Evolutionary conservation across 2,329 filamentous ascomycete species (phyloP).

Genomic region (Alternaria triticina): DNA sequence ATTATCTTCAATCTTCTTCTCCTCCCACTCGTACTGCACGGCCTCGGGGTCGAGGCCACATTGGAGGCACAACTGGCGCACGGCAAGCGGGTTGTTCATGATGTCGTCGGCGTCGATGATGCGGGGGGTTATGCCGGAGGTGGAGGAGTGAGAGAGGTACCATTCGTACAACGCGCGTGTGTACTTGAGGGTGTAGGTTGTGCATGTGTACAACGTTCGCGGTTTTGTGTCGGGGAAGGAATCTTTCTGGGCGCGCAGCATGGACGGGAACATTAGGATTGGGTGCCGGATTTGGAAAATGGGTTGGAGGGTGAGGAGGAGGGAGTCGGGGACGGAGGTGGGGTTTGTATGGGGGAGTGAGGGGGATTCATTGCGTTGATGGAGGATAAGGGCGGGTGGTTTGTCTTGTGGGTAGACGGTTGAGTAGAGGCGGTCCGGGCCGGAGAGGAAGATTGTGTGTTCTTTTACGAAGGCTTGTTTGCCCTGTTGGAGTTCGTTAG

Average conservation of each 20-base stretch:
- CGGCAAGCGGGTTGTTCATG: conserved; percentile 13
- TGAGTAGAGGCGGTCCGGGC: conserved; percentile 15
- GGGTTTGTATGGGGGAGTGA: conserved; percentile 22
- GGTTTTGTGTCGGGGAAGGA: background rate
- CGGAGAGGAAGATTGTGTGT: conserved; percentile 12
- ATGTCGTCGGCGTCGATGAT: conserved; percentile 28
- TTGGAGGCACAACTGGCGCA: conserved; percentile 14
- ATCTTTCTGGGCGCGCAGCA: conserved; percentile 14
- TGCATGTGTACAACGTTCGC: background rate
- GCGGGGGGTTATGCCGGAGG: background rate
- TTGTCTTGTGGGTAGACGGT: conserved; percentile 4
- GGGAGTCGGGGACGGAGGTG: conserved; percentile 15
- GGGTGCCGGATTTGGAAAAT: conserved; percentile 27
- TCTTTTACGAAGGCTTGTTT: conserved; percentile 23
- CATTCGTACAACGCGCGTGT: conserved; percentile 16
- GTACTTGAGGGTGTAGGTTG: background rate
- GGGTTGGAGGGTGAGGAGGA: conserved; percentile 18
- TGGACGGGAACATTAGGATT: conserved; percentile 20
- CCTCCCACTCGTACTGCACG: conserved; percentile 22
- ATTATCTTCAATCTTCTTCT: background rate
- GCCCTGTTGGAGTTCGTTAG: background rate
- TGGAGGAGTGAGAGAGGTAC: too few relatives aligned
- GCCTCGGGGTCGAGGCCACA: conserved; percentile 15
- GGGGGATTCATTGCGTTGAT: conserved; percentile 2
- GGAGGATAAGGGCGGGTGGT: background rate